These are phyloP conservation scores for Fusarium paranaense DNA, from an alignment of 2,329 filamentous ascomycete species.

Conservation along the genomic window DNA sequence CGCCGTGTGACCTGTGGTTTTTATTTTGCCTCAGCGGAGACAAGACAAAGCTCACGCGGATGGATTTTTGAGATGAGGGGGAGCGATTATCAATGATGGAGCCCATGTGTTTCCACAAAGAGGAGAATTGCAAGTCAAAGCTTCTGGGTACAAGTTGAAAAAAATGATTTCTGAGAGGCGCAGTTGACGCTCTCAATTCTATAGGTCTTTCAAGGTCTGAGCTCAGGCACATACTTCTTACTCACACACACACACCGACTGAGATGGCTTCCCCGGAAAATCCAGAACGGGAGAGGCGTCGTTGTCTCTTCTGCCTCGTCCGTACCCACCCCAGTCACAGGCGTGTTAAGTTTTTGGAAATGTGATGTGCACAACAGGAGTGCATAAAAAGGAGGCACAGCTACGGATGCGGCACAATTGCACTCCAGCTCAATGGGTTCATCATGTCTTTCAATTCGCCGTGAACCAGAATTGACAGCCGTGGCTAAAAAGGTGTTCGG, in stretches of 20 bases:
- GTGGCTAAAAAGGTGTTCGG: neutral
- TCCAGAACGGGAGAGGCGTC: conserved; percentile 41
- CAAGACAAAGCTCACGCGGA: conserved; percentile 6
- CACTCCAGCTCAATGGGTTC: neutral
- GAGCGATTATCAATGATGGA: conserved; percentile 11
- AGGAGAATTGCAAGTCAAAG: conserved; percentile 14
- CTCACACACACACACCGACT: neutral
- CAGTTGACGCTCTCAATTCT: conserved; percentile 36
- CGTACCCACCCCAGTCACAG: conserved; percentile 1
- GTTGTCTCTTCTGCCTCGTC: conserved; percentile 33
- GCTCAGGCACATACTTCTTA: conserved; percentile 16
- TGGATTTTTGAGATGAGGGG: neutral
- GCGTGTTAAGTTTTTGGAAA: neutral
- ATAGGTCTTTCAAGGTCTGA: conserved; percentile 2
- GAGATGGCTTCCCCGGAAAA: conserved; percentile 35
- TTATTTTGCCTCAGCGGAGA: conserved; percentile 1
- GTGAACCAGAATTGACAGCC: neutral
- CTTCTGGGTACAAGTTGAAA: neutral
- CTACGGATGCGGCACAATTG: neutral
- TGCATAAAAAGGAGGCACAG: neutral
- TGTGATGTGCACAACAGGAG: neutral
- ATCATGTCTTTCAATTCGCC: neutral
- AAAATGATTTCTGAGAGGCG: conserved; percentile 20
- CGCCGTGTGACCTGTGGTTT: conserved; percentile 25
- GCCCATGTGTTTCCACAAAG: neutral